These are phyloP conservation scores for Acanthochlamys bracteata DNA, from an alignment of 106 monocot genomes.

Conservation along the genomic window DNA sequence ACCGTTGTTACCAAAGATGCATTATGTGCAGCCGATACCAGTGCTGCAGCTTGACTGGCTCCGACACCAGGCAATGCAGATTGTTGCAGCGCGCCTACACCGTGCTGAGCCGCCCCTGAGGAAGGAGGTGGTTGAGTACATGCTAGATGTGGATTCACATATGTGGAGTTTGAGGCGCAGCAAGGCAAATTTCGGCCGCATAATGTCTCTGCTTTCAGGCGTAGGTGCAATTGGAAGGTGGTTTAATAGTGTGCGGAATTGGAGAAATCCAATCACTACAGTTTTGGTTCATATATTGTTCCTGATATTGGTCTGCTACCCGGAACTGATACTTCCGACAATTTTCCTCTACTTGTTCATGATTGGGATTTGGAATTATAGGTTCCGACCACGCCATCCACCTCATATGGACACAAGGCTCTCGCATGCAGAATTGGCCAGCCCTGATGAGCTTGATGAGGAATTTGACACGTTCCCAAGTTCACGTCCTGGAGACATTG, in stretches of 20 bases:
- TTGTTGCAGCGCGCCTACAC: background rate
- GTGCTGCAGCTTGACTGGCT: conserved; percentile 2
- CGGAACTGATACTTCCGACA: conserved; percentile 11
- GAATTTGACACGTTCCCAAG: conserved; percentile 8
- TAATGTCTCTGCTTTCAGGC: conserved; percentile 7
- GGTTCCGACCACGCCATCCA: conserved; percentile 9
- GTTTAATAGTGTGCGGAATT: conserved; percentile 8
- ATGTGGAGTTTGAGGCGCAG: conserved; percentile 17
- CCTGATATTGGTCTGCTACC: conserved; percentile 8
- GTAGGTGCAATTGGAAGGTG: conserved; percentile 2
- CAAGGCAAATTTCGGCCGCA: conserved; percentile 13
- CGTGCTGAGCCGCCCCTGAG: conserved; percentile 13
- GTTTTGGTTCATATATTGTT: conserved; percentile 14
- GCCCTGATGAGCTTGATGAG: conserved; percentile 6
- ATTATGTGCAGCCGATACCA: conserved; percentile 4
- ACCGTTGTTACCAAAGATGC: conserved; percentile 17
- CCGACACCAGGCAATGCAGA: conserved; percentile 3
- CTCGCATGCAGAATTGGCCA: conserved; percentile 4
- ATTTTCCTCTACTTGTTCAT: conserved; percentile 13
- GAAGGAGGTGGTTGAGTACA: conserved; percentile 10
- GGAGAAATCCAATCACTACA: conserved; percentile 13
- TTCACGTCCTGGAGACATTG: background rate
- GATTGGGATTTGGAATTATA: conserved; percentile 11
- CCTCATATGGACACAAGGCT: conserved; percentile 21
- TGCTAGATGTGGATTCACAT: conserved; percentile 11